Evolutionary conservation across 768 basidiomycete genomes (phyloP), one percentile per base, ranked within the genome.

Genomic region (Boletus speciosus): DNA sequence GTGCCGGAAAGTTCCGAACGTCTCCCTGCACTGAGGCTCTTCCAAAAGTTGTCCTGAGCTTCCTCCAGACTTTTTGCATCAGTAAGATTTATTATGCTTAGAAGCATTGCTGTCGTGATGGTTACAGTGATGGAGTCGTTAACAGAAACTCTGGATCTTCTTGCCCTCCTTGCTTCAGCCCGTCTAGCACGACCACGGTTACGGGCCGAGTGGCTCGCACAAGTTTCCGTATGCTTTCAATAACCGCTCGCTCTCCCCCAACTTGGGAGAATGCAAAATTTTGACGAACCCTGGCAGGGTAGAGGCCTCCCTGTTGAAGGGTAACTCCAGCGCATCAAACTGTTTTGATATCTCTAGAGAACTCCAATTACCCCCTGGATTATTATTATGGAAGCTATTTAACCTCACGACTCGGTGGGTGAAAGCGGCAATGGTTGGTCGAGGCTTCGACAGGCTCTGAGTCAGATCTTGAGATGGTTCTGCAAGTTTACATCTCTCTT

Each of bases 301-400:
- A 32, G 39, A 38, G 25, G 34, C 32, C 38, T 56, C 36, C 49
- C 47, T 40, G 40, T 54, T 43, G 39, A 31, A 44, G 42, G 25
- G 40, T 25, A 25, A 49, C 34, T 21, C 35, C 3, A 52, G 43
- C 31, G 29, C 54, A 52, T 52, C 47, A 47, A 51, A 49, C 47
- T 45, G 21, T 49, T 56, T 63, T 19, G 34, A 57, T 59, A 50
- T 52, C 45, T 52, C 48, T 23, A n/a, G 27, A 49, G 51, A 63
- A 55, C 54, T 51, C 54, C 59, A 52, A 49, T 39, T 52, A 34
- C 47, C 37, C 62, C 61, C 47, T 55, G 47, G 46, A 51, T 25
- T 27, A 48, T 59, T 61, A 68, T 59, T 66, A 66, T 66, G 66
- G 66, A 67, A 68, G 64, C 47, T 23, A 49, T 46, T 53, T 40